Evolutionary conservation across 1,284 basidiomycete species (phyloP).

Genomic region (Porogramme epimiltina): DNA sequence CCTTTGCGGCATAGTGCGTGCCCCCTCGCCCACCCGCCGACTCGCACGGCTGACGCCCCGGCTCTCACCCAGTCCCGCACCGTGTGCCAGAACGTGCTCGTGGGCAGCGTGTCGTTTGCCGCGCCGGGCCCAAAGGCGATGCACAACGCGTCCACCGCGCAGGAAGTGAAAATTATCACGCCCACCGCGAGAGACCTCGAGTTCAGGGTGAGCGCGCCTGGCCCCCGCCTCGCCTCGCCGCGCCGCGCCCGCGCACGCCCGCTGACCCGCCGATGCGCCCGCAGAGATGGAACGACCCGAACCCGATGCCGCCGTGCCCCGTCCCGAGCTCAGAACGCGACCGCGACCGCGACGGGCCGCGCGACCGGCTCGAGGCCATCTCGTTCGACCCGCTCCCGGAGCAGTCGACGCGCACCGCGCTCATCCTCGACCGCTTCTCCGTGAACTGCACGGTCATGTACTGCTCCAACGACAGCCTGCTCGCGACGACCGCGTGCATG

Average conservation of each 20-base stretch:
- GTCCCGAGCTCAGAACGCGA: conserved; percentile 19
- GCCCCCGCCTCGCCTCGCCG: neutral
- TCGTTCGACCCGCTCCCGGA: conserved; percentile 60
- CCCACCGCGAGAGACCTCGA: conserved; percentile 67
- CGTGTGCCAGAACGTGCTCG: conserved; percentile 72
- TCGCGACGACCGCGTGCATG: conserved; percentile 57
- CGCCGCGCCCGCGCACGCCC: no score
- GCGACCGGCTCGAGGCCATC: conserved; percentile 32
- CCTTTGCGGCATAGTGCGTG: conserved; percentile 67
- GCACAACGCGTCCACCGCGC: conserved; percentile 76
- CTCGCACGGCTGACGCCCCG: conserved; percentile 6
- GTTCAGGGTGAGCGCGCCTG: conserved; percentile 53
- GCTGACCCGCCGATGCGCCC: neutral
- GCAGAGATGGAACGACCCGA: conserved; percentile 74
- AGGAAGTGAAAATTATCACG: conserved; percentile 73
- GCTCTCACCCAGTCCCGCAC: conserved; percentile 44
- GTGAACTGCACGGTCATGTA: conserved; percentile 62
- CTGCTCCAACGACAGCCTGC: conserved; percentile 68
- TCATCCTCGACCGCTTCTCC: conserved; percentile 76
- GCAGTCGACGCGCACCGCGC: conserved; percentile 67
- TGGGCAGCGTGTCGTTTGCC: conserved; percentile 75
- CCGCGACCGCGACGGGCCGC: conserved; percentile 11
- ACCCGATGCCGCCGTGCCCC: conserved; percentile 49
- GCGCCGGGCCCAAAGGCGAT: conserved; percentile 69
- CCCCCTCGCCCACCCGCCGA: neutral